Percentiles rank a stretch among this genome's conserved stretches.
phyloP scores from a whole-genome alignment of 1,284 basidiomycete genomes.

The Ganoderma boninense region DNA sequence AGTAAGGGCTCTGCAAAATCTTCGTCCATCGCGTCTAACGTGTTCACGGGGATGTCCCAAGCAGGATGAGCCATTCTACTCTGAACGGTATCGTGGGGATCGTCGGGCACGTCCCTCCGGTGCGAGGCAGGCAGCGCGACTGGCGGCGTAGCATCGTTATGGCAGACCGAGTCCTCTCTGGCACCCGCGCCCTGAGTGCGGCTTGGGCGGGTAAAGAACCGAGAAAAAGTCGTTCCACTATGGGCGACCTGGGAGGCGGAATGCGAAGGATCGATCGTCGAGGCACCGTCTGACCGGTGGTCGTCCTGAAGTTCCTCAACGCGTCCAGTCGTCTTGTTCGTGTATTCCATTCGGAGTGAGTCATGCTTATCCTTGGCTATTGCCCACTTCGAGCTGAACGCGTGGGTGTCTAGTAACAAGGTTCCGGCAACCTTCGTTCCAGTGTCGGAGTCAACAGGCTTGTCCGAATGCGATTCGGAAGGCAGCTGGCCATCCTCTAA shows the following conservation, averaged over 20 bases:
- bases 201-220: background rate
- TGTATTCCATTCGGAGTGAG: background rate
- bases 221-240: background rate
- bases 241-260: constrained; percentile 35
- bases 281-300: constrained; percentile 14
- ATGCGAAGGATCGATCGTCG: constrained; percentile 51
- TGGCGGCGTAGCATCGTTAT: background rate
- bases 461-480: constrained; percentile 25
- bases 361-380: background rate
- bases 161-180: background rate
- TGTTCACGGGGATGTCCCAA: background rate
- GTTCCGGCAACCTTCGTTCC: constrained; percentile 29
- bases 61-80: background rate
- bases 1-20: background rate
- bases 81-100: constrained; percentile 2
- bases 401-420: constrained; percentile 38
- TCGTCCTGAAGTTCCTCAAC: background rate
- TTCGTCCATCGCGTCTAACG: background rate
- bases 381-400: constrained; percentile 24
- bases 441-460: background rate
- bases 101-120: background rate
- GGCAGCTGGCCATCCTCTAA: constrained; percentile 39
- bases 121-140: background rate
- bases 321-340: background rate
- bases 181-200: background rate